These are phyloP conservation scores for Suillus variegatus DNA, from an alignment of 768 basidiomycete genomes.

Conservation along the genomic window DNA sequence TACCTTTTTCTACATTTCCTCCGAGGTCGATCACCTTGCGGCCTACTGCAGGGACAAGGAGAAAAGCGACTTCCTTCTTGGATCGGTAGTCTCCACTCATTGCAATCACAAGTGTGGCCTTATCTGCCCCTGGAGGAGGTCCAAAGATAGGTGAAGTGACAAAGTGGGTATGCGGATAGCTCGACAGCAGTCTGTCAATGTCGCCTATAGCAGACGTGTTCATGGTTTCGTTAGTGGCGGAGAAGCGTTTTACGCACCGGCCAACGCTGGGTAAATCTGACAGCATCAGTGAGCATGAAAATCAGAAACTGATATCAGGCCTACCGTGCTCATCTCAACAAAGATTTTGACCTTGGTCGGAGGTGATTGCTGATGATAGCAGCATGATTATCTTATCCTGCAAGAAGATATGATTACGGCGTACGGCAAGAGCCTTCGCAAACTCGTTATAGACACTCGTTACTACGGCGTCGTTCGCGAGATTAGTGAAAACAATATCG, in stretches of 20 bases:
- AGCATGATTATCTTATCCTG: slow-evolving; percentile 7
- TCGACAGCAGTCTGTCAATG: slow-evolving; percentile 66
- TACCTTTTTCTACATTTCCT: slow-evolving; percentile 82
- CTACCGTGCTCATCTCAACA: slow-evolving; percentile 82
- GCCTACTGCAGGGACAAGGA: slow-evolving; percentile 80
- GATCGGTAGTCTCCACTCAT: slow-evolving; percentile 83
- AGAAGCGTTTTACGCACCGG: slow-evolving; percentile 35
- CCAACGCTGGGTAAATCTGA: slow-evolving; percentile 57
- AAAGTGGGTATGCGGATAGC: slow-evolving; percentile 58
- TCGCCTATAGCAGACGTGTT: slow-evolving; percentile 43
- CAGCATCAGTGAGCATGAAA: slow-evolving; percentile 10
- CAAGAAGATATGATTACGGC: slow-evolving; percentile 9
- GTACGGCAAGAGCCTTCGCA: slow-evolving; percentile 57
- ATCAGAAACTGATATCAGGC: slow-evolving; percentile 22
- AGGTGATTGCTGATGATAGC: slow-evolving; percentile 37
- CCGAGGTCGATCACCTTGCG: slow-evolving; percentile 81
- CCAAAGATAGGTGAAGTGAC: slow-evolving; percentile 84
- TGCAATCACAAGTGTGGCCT: slow-evolving; percentile 65
- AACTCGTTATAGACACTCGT: slow-evolving; percentile 63
- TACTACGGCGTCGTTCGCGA: slow-evolving; percentile 73
- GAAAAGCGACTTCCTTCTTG: slow-evolving; percentile 77
- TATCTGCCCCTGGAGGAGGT: slow-evolving; percentile 63
- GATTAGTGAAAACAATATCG: slow-evolving; percentile 76
- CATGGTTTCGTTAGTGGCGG: neutral
- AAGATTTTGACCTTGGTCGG: slow-evolving; percentile 67